A percentile compares a stretch with the other conserved stretches of the same genome.
phyloP scores from a whole-genome alignment of 2,329 filamentous ascomycete genomes.

The Colletotrichum destructivum region DNA sequence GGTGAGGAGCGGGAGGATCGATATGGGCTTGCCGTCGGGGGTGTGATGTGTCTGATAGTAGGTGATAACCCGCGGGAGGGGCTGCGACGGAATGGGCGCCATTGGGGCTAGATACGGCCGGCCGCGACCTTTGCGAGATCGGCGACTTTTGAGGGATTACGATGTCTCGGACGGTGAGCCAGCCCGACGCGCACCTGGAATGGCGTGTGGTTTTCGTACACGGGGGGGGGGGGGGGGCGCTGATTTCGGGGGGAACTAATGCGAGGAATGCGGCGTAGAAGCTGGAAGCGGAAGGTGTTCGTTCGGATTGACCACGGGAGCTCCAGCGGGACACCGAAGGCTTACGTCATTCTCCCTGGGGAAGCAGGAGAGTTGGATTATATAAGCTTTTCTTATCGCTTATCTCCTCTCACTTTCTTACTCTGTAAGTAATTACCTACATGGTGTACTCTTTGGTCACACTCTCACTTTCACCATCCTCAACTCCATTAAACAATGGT shows the following conservation, averaged over 20 bases:
- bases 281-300: not conserved
- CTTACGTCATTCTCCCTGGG: slow-evolving; percentile 6
- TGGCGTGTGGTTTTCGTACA: slow-evolving; percentile 1
- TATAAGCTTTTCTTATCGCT: not conserved
- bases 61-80: slow-evolving; percentile 64
- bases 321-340: not conserved
- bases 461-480: not conserved
- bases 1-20: slow-evolving; percentile 67
- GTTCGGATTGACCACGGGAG: slow-evolving; percentile 2
- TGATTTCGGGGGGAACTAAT: slow-evolving; percentile 3
- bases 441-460: not conserved
- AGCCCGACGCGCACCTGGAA: slow-evolving; percentile 5
- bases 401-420: not conserved
- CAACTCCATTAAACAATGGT: too few relatives aligned
- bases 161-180: not conserved
- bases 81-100: slow-evolving; percentile 40
- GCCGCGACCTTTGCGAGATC: slow-evolving; percentile 15
- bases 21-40: slow-evolving; percentile 60
- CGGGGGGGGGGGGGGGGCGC: not conserved
- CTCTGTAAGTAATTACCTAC: not conserved
- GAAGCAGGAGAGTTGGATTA: not conserved
- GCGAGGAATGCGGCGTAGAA: not conserved
- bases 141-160: not conserved
- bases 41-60: slow-evolving; percentile 72
- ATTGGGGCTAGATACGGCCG: slow-evolving; percentile 8